Evolutionary conservation across 805 yeast genomes (phyloP).

Genomic region (Ogataea siamensis): DNA sequence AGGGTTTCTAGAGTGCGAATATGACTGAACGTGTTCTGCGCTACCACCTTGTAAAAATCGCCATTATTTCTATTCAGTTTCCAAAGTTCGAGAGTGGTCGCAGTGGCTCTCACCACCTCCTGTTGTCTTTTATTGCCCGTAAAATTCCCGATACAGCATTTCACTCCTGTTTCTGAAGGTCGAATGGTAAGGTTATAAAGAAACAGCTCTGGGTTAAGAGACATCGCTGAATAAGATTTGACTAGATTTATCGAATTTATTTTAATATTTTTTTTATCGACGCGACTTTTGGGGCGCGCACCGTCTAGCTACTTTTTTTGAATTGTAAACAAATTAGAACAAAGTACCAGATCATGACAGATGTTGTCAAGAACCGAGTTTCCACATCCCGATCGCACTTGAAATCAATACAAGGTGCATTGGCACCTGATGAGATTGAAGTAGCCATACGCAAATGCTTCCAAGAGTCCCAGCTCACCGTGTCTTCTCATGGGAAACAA

Average conservation of each 20-base stretch:
- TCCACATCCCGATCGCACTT: slow-evolving; percentile 7
- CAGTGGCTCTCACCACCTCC: slow-evolving; percentile 58
- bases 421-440: slow-evolving; percentile 36
- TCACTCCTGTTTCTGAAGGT: slow-evolving; percentile 51
- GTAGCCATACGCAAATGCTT: slow-evolving; percentile 63
- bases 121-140: slow-evolving; percentile 53
- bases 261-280: slow-evolving; percentile 7
- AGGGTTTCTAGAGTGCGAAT: slow-evolving; percentile 53
- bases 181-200: slow-evolving; percentile 74
- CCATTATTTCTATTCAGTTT: slow-evolving; percentile 56
- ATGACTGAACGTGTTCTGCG: slow-evolving; percentile 54
- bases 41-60: slow-evolving; percentile 41
- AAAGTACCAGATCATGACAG: slow-evolving; percentile 8
- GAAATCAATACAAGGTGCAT: slow-evolving; percentile 14
- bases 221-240: too few species aligned
- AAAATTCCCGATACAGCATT: slow-evolving; percentile 69
- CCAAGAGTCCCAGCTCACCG: slow-evolving; percentile 72
- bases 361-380: slow-evolving; percentile 5
- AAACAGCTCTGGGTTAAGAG: slow-evolving; percentile 38
- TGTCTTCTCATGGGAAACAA: slow-evolving; percentile 76
- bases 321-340: slow-evolving; percentile 15
- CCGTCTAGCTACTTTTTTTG: slow-evolving; percentile 1
- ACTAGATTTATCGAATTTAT: neutral
- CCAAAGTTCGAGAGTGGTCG: slow-evolving; percentile 53
- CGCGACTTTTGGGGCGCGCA: slow-evolving; percentile 13